phyloP scores from a whole-genome alignment of 495 filamentous ascomycete species.

The Tuber borchii region DNA sequence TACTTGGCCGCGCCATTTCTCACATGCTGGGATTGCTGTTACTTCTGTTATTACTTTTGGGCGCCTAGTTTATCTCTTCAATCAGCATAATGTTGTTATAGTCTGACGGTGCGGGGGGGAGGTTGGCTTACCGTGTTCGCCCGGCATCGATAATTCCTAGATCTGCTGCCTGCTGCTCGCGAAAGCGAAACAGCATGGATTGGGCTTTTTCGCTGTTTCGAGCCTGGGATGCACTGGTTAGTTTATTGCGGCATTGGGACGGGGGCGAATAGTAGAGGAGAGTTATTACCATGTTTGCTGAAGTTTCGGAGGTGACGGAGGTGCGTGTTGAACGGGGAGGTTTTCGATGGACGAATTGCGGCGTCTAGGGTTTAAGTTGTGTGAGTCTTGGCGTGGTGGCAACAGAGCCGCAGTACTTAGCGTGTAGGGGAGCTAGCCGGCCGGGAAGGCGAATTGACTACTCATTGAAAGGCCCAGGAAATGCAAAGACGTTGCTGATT shows the following conservation, averaged over 20 bases:
- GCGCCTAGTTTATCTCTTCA: constrained; percentile 44
- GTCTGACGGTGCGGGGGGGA: not conserved
- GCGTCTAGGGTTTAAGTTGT: not conserved
- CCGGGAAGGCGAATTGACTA: not conserved
- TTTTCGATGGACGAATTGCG: not conserved
- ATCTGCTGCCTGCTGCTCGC: constrained; percentile 92
- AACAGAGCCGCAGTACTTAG: not conserved
- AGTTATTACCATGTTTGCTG: not conserved
- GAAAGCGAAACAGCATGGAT: constrained; percentile 99
- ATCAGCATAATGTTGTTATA: constrained; percentile 1
- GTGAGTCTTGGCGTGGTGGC: not conserved
- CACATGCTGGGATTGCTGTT: constrained; percentile 74
- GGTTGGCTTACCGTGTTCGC: constrained; percentile 54
- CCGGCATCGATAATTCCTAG: constrained; percentile 90
- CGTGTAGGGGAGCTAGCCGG: not conserved
- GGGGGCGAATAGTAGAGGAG: not conserved
- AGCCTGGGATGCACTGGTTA: constrained; percentile 15
- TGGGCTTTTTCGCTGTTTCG: constrained; percentile 93
- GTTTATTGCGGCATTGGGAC: not conserved
- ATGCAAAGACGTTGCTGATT: not conserved
- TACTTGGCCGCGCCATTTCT: constrained; percentile 97
- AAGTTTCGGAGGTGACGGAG: not conserved
- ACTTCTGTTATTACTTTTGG: constrained; percentile 81
- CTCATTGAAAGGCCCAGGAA: not conserved
- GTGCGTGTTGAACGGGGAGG: not conserved